Base-by-base conservation (phyloP, 2,329 filamentous ascomycete species). In the Davidsoniella neocaledoniae region DNA sequence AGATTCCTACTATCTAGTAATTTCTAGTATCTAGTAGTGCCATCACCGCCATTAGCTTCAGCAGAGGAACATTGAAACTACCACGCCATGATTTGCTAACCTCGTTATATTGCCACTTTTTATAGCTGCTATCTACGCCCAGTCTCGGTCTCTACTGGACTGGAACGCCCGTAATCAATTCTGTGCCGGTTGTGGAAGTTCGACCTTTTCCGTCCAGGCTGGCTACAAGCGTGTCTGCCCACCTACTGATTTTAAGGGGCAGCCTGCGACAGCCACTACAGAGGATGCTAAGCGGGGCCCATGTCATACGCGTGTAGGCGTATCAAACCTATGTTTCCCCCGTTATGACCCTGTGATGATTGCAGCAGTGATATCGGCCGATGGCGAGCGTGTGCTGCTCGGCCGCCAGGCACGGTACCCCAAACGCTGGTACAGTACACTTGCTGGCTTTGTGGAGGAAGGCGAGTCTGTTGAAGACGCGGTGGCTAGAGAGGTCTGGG, bases 271-370 rank as follows among this genome's bases (percentile, higher is more conserved):
- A 33, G 29, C 29, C 8, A 33, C 12, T 10, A 33, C 29, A 33
- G 62, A 63, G 12, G 64, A 72, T 7, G 63, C 63, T 23, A 68
- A 75, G 40, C 79, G 86, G 7, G 73, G 72, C 1, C 73, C 81
- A 16, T 98, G 91, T 64, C 79, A 77, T 6, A 93, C 88, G 0
- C 77, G 91, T 49, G 82, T 78, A 38, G 87, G 86, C 23, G 68
- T 98, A 43, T 94, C 87, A 29, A 98, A 98, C 65, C 72, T 95
- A 48, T 82, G 75, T 60, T 96, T 95, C 70, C 90, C 90, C 2
- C 78, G 88, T 46, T 95, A 90, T 2, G 88, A 95, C 58, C 87
- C 88, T 1, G 94, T 86, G 25, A 87, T 96, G 62, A 98, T 98
- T 66, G 88, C 93, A 67, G 90, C 88, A 0, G 81, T 95, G 9